phyloP scores from a whole-genome alignment of 2,329 filamentous ascomycete species.

The Teratosphaeria nubilosa region DNA sequence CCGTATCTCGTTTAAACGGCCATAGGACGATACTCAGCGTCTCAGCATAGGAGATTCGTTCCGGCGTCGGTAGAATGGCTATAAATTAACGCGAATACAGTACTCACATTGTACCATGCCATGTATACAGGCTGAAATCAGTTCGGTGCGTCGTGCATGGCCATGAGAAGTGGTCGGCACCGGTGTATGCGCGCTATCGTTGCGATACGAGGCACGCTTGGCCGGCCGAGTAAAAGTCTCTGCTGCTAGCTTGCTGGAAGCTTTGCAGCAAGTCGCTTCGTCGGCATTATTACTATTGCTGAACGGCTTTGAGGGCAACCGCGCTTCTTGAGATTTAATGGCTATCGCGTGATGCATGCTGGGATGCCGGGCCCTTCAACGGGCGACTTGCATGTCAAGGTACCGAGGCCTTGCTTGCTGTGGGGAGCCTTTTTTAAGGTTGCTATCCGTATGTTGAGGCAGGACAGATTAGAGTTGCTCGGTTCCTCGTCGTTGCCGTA shows the following conservation, averaged over 20 bases:
- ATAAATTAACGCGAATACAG: neutral
- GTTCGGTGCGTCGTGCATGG: neutral
- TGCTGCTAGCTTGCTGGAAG: neutral
- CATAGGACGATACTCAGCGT: neutral
- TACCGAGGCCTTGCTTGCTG: neutral
- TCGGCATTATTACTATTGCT: too few relatives aligned
- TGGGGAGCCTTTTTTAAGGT: neutral
- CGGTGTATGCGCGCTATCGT: too few relatives aligned
- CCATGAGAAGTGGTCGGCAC: neutral
- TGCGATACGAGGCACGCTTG: neutral
- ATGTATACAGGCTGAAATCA: neutral
- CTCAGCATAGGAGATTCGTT: neutral
- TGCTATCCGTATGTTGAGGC: neutral
- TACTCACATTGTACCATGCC: neutral
- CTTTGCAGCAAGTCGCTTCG: too few relatives aligned
- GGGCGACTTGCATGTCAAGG: neutral
- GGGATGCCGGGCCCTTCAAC: neutral
- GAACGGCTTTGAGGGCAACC: too few relatives aligned
- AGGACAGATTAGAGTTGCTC: neutral
- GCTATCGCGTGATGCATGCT: neutral
- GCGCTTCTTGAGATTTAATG: too few relatives aligned
- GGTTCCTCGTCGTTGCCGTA: neutral
- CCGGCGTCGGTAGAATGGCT: neutral
- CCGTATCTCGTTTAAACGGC: neutral
- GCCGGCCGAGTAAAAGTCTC: neutral